phyloP scores from a whole-genome alignment of 2,329 filamentous ascomycete species.

The Fusarium globosum region DNA sequence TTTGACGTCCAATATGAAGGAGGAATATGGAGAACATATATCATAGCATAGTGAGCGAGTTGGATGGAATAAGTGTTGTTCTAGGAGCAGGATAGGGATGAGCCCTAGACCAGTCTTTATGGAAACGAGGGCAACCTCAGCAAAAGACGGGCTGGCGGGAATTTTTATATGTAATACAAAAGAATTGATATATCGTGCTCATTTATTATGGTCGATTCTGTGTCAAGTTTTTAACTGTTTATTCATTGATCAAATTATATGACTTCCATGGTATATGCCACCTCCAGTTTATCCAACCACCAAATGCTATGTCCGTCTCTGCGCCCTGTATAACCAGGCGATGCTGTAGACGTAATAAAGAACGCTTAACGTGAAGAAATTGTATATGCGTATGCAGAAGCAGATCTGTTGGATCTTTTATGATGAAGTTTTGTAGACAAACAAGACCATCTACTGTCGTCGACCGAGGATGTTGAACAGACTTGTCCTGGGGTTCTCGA shows the following conservation, averaged over 20 bases:
- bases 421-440: background rate
- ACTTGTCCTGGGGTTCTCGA: constrained; percentile 50
- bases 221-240: constrained; percentile 5
- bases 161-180: constrained; percentile 40
- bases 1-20: constrained; percentile 1
- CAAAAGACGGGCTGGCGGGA: constrained; percentile 3
- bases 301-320: constrained; percentile 3
- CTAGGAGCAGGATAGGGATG: background rate
- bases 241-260: constrained; percentile 25
- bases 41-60: constrained; percentile 22
- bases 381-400: constrained; percentile 10
- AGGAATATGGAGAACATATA: constrained; percentile 12
- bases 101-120: constrained; percentile 23
- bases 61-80: constrained; percentile 9
- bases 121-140: constrained; percentile 16
- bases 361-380: constrained; percentile 34
- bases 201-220: background rate
- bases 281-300: background rate
- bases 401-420: background rate
- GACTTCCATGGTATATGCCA: constrained; percentile 31
- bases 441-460: constrained; percentile 35
- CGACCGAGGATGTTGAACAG: constrained; percentile 51
- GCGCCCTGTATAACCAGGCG: background rate
- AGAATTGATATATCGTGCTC: constrained; percentile 22
- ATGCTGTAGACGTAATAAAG: constrained; percentile 17